Percentiles rank a stretch among this genome's conserved stretches.
Evolutionary conservation across 345 rosid genomes (phyloP).

Genomic region (Eucalyptus urophylla): DNA sequence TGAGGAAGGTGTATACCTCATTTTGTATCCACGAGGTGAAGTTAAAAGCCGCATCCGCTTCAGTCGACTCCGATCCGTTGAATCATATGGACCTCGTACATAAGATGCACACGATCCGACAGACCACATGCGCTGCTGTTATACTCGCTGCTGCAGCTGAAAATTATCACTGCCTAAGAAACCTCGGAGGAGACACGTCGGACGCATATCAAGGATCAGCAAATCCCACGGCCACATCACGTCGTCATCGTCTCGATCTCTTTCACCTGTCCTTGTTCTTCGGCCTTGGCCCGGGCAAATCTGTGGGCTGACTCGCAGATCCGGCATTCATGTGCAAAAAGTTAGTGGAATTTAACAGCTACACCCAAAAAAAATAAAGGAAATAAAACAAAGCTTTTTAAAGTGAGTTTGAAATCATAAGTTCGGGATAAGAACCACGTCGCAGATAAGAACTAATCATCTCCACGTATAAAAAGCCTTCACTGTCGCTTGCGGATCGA

Average conservation of each 20-base stretch:
- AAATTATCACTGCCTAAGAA: neutral
- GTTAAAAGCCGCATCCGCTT: neutral
- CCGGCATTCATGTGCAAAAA: neutral
- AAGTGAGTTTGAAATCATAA: neutral
- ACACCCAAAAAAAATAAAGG: neutral
- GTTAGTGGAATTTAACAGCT: neutral
- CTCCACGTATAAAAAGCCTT: neutral
- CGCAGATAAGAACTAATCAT: neutral
- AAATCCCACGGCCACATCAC: neutral
- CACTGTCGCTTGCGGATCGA: neutral
- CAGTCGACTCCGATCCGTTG: neutral
- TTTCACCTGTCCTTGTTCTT: neutral
- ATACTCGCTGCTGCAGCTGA: neutral
- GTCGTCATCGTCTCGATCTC: neutral
- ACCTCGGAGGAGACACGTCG: neutral
- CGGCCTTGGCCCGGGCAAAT: neutral
- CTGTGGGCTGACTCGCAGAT: neutral
- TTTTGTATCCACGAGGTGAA: neutral
- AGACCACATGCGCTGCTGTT: neutral
- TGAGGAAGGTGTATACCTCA: neutral
- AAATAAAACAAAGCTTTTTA: neutral
- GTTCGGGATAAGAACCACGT: constrained; percentile 9
- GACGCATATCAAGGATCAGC: neutral
- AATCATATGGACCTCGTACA: neutral
- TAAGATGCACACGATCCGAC: neutral